Base-by-base conservation (phyloP, 495 filamentous ascomycete genomes). In the Tetracladium marchalianum region DNA sequence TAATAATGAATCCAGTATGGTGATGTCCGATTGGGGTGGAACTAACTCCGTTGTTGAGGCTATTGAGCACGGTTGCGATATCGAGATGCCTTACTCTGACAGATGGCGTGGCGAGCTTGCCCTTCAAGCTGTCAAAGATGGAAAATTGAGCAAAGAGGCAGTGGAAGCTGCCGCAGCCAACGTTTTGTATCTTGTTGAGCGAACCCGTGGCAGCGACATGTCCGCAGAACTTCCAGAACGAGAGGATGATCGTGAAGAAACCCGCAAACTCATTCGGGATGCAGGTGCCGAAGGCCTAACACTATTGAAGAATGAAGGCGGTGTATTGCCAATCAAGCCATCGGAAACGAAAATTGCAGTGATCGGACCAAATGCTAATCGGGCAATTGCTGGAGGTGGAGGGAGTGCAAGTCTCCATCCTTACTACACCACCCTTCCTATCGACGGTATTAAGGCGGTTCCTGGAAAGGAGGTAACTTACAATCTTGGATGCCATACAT, bases 301-400 rank as follows among this genome's bases (percentile, higher is more conserved):
- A 2, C 70, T 93, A 12, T 67, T 93, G 47, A 90, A 90, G 61
- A 92, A 92, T 50, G 75, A 87, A 33, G 72, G 73, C 1, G 60
- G 63, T 12, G 60, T 81, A 27, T 70, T 94, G 4, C 87, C 87
- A 1, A 70, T 94, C 39, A 69, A 78, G 38, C 70, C 72, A 17
- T 69, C 72, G 11, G 73, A 76, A 31, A 69, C 71, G 39, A 73
- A 66, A 53, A 71, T 90, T 38, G 79, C 85, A 7, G 72, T 92
- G 27, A 92, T 95, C 46, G 87, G 88, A 0, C 87, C 88, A 8
- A 93, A 93, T 58, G 78, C 83, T 31, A 85, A 85, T 52, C 65
- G 81, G 40, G 82, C 86, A 0, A 81, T 85, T 32, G 83, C 82
- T 41, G 81, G 83, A 42, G 87, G 88, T 35, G 88, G 88, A 47